Percentiles rank a stretch among this genome's conserved stretches.
These are phyloP conservation scores for Beauveria rudraprayagi DNA, from an alignment of 2,329 filamentous ascomycete genomes.

Conservation along the genomic window DNA sequence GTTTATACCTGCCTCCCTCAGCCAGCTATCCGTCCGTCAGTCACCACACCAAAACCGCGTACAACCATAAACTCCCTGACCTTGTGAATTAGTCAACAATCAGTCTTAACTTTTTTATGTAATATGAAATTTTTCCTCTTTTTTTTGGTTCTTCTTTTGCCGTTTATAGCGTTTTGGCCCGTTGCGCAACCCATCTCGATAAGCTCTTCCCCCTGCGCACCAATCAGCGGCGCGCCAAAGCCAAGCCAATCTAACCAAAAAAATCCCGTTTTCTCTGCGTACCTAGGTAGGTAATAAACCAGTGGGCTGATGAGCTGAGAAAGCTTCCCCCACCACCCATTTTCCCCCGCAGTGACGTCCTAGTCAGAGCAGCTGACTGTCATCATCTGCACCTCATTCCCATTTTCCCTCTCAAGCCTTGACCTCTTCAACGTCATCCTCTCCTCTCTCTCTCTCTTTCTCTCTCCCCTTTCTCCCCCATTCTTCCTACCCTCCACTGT, in stretches of 20 bases:
- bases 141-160: too few relatives aligned
- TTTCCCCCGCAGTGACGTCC: too few relatives aligned
- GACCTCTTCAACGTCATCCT: background rate
- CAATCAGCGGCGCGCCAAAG: background rate
- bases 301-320: background rate
- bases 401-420: background rate
- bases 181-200: background rate
- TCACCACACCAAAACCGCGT: background rate
- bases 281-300: too few relatives aligned
- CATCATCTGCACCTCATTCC: slow-evolving; percentile 6
- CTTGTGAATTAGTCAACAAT: too few relatives aligned
- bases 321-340: background rate
- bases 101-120: background rate
- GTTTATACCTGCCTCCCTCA: too few relatives aligned
- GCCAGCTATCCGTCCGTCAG: too few relatives aligned
- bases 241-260: background rate
- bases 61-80: background rate
- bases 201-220: background rate
- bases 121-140: background rate
- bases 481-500: background rate
- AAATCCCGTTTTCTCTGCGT: too few relatives aligned
- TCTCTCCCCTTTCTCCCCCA: background rate
- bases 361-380: background rate
- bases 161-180: background rate
- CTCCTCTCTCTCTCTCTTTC: background rate